These are phyloP conservation scores for Colletotrichum caudatum DNA, from an alignment of 2,329 filamentous ascomycete genomes.

Conservation along the genomic window DNA sequence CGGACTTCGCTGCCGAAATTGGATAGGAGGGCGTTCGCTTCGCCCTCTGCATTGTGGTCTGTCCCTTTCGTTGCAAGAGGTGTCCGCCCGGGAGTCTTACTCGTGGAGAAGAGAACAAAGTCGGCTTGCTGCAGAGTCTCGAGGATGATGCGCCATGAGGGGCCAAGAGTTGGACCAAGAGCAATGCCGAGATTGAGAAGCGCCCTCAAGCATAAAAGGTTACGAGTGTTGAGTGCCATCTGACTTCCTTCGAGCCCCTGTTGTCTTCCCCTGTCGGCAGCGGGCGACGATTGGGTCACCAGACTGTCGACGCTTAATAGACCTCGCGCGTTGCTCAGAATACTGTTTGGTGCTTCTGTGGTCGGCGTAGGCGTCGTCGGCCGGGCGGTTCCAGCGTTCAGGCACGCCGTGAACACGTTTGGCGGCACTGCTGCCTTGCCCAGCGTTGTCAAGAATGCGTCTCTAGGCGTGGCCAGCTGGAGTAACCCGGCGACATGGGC, in stretches of 20 bases:
- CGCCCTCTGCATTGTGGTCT: slow-evolving; percentile 64
- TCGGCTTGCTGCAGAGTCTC: slow-evolving; percentile 95
- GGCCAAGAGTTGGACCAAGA: slow-evolving; percentile 85
- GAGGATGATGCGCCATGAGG: slow-evolving; percentile 90
- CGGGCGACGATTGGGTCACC: slow-evolving; percentile 67
- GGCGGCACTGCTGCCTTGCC: slow-evolving; percentile 93
- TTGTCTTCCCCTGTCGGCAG: slow-evolving; percentile 70
- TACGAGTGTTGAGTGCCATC: slow-evolving; percentile 82
- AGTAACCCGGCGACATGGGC: slow-evolving; percentile 93
- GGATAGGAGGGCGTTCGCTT: slow-evolving; percentile 64
- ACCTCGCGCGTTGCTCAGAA: slow-evolving; percentile 78
- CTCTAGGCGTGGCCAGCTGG: slow-evolving; percentile 84
- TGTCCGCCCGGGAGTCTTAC: slow-evolving; percentile 65
- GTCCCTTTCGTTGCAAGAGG: slow-evolving; percentile 60
- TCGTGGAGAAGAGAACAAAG: slow-evolving; percentile 79
- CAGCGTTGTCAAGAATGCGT: slow-evolving; percentile 93
- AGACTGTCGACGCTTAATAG: slow-evolving; percentile 80
- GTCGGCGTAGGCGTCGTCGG: slow-evolving; percentile 57
- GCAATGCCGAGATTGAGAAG: slow-evolving; percentile 96
- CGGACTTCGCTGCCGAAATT: slow-evolving; percentile 85
- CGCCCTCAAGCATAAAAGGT: slow-evolving; percentile 89
- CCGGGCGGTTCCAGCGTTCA: slow-evolving; percentile 62
- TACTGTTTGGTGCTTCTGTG: slow-evolving; percentile 54
- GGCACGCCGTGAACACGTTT: slow-evolving; percentile 74
- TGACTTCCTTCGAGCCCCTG: slow-evolving; percentile 66